Base-by-base conservation (phyloP, 768 basidiomycete genomes). In the Suillus weaverae region DNA sequence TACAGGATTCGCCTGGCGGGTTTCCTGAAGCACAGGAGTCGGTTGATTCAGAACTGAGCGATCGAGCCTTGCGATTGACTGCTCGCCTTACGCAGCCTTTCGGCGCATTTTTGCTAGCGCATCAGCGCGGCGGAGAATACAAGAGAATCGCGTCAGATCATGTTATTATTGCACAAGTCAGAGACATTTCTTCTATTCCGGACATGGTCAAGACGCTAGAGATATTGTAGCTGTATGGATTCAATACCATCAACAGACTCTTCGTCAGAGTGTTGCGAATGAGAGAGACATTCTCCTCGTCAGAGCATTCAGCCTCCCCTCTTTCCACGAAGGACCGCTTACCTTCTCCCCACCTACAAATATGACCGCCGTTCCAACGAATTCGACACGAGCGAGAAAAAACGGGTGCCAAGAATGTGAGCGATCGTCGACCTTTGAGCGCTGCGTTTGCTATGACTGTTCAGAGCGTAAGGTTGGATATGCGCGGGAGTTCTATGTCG, bases 321-420 rank as follows among this genome's bases (percentile, higher is more conserved):
- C 83, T 1, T 99, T 98, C 78, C 78, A 76, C 9, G 97, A 99
- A 73, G 91, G 91, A 2, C 87, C 87, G 0, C 86, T 98, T 67
- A 85, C 81, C 1, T 99, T 99, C 69, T 76, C 83, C 2, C 96
- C 20, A 97, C 96, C 43, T 98, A 98, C 85, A 97, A 97, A 77
- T 98, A 97, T 78, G 94, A 97, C 74, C 87, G 86, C 2, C 79
- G 85, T 7, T 86, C 93, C 30, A 76, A 85, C 73, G 84, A 88
- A 67, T 99, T 94, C 70, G 97, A 99, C 73, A 82, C 89, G 3
- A 94, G 91, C 1, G 93, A 94, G 74, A 98, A 99, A 76, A 83
- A 85, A 14, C 89, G 97, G 0, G 82, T 88, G 9, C 97, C 97
- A 4, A 95, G 60, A 92, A 94, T 68, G 87, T 96, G 5, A 93